Evolutionary conservation across 306 rosid genomes (phyloP).

Genomic region (Lathyrus sativus): DNA sequence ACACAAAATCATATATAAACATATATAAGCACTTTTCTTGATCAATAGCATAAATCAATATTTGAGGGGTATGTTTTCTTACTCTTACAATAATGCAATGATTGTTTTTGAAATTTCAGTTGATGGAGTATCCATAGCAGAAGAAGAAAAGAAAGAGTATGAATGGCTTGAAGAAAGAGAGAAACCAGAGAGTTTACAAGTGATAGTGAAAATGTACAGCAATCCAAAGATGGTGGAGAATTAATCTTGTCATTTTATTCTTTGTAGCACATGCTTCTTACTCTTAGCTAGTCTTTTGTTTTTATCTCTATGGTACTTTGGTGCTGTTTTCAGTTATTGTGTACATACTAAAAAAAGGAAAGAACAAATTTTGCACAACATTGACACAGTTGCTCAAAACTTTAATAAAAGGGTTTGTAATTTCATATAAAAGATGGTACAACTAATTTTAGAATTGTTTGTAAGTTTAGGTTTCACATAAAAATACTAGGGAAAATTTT

Average conservation of each 20-base stretch:
- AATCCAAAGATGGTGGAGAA: conserved; percentile 62
- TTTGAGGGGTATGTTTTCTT: background rate
- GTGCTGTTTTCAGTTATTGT: conserved; percentile 38
- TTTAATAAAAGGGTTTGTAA: background rate
- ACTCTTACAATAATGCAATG: background rate
- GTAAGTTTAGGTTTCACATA: too few species aligned
- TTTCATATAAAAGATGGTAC: too few species aligned
- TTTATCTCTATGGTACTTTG: conserved; percentile 30
- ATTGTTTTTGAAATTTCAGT: conserved; percentile 39
- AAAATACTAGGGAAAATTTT: too few species aligned
- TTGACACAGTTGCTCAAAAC: conserved; percentile 16
- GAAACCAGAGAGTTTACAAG: conserved; percentile 56
- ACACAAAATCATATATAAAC: too few species aligned
- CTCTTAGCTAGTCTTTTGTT: conserved; percentile 19
- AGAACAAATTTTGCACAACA: conserved; percentile 33
- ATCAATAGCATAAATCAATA: background rate
- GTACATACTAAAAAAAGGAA: conserved; percentile 54
- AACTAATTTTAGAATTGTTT: too few species aligned
- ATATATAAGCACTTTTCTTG: too few species aligned
- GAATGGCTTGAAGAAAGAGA: conserved; percentile 88
- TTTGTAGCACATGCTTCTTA: conserved; percentile 2
- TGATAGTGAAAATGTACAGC: conserved; percentile 57
- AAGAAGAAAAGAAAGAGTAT: conserved; percentile 58
- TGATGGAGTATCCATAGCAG: conserved; percentile 51
- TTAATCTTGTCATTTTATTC: conserved; percentile 33